Conservation (phyloP, 805 yeast genomes). For the Cyberlindnera maclurae region DNA sequence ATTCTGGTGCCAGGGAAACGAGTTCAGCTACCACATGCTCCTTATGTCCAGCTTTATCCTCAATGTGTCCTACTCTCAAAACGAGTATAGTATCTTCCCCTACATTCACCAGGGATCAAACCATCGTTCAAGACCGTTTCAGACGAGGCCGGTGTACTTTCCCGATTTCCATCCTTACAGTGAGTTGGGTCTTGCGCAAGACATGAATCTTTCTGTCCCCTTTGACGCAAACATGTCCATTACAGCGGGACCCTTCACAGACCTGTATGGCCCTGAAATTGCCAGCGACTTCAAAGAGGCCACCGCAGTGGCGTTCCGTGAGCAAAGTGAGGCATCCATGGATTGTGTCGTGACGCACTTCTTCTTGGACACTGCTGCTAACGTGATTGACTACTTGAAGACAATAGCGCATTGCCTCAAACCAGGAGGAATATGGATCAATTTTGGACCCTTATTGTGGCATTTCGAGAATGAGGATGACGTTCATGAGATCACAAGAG, state of each 20-base stretch:
- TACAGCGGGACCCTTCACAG: slow-evolving; percentile 67
- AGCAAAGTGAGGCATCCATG: slow-evolving; percentile 30
- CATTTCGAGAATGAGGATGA: slow-evolving; percentile 53
- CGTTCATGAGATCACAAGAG: slow-evolving; percentile 17
- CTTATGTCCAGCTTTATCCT: slow-evolving; percentile 47
- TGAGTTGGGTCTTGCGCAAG: slow-evolving; percentile 27
- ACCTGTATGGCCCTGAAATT: slow-evolving; percentile 48
- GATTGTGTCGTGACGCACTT: slow-evolving; percentile 48
- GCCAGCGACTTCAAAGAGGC: slow-evolving; percentile 23
- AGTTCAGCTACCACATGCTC: slow-evolving; percentile 59
- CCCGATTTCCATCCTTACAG: slow-evolving; percentile 46
- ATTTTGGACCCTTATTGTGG: slow-evolving; percentile 67
- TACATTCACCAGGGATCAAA: slow-evolving; percentile 47
- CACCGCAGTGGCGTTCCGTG: slow-evolving; percentile 36
- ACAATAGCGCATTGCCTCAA: slow-evolving; percentile 40
- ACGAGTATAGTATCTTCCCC: slow-evolving; percentile 42
- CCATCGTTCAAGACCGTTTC: slow-evolving; percentile 36
- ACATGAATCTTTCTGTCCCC: slow-evolving; percentile 32
- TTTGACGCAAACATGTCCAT: slow-evolving; percentile 55
- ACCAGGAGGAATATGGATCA: slow-evolving; percentile 48
- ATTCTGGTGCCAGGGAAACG: slow-evolving; percentile 61
- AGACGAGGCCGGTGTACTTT: slow-evolving; percentile 41
- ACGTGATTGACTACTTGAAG: slow-evolving; percentile 49
- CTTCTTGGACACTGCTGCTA: slow-evolving; percentile 58
- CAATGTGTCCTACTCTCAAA: slow-evolving; percentile 36